Base-by-base conservation (phyloP, 2,329 filamentous ascomycete genomes). In the Sclerotinia sclerotiorum region DNA sequence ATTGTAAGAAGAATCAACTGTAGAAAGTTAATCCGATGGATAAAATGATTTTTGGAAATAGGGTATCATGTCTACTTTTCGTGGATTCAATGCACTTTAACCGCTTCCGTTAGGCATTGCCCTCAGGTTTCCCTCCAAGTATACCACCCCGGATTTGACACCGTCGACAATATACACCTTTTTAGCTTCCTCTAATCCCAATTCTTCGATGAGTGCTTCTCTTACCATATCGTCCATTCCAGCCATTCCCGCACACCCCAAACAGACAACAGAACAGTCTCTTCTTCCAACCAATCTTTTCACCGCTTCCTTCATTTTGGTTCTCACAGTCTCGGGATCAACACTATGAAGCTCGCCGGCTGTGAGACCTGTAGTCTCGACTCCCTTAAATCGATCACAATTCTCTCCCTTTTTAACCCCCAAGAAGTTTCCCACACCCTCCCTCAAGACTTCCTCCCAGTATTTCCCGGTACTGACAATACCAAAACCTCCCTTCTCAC, bases 241-340 rank as follows among this genome's bases (percentile, higher is more conserved):
- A 0, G 90, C 89, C 94, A 97, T 97, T 0, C 93, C 94, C 3
- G 92, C 94, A 78, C 94, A 97, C 0, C 94, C 94, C 82, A 97
- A 85, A 75, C 92, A 90, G 10, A 97, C 86, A 32, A 88, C 90
- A 5, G 83, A 82, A 0, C 94, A 85, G 4, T 82, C 81, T 0
- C 84, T 81, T 17, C 82, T 82, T 10, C 76, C 77, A 39, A 97
- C 79, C 35, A 97, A 80, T 63, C 84, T 81, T 77, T 84, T 86
- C 0, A 92, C 91, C 0, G 93, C 93, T 21, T 87, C 84, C 72
- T 84, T 88, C 76, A 97, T 87, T 74, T 87, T 88, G 69, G 78
- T 77, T 49, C 82, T 81, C 49, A 97, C 87, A 70, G 90, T 83
- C 11, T 87, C 86, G 0, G 84, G 83, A 0, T 88, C 82, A 0